These are phyloP conservation scores for Boeremia exigua DNA, from an alignment of 2,329 filamentous ascomycete genomes.

Conservation along the genomic window DNA sequence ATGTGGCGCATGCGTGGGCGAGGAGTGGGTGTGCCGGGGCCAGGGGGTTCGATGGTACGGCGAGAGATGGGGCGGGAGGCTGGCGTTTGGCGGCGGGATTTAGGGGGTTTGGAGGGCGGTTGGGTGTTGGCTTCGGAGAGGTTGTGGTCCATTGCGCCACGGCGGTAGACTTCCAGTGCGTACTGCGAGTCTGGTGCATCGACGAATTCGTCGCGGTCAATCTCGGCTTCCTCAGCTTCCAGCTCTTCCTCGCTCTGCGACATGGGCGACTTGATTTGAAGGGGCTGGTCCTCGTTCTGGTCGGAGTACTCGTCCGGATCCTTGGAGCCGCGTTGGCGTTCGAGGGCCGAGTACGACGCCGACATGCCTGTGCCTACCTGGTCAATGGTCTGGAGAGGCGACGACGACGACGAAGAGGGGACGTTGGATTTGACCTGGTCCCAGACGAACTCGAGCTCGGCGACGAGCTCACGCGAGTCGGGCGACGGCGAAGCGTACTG, in stretches of 20 bases:
- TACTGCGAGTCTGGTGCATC: slow-evolving; percentile 57
- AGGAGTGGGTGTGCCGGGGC: slow-evolving; percentile 25
- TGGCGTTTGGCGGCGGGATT: slow-evolving; percentile 8
- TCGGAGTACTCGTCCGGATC: slow-evolving; percentile 11
- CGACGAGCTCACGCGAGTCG: slow-evolving; percentile 85
- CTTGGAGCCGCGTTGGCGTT: slow-evolving; percentile 15
- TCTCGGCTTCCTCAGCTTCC: slow-evolving; percentile 45
- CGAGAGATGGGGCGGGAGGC: neutral
- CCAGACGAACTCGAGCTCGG: slow-evolving; percentile 99
- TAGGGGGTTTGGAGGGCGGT: slow-evolving; percentile 15
- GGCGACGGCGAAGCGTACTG: slow-evolving; percentile 84
- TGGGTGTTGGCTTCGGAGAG: slow-evolving; percentile 36
- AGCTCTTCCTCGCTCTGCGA: slow-evolving; percentile 71
- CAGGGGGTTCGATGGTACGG: slow-evolving; percentile 13
- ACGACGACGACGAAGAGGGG: slow-evolving; percentile 63
- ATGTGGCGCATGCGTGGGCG: slow-evolving; percentile 24
- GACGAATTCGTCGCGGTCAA: slow-evolving; percentile 53
- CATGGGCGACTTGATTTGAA: slow-evolving; percentile 78
- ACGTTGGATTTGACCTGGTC: slow-evolving; percentile 92
- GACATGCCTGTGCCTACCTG: slow-evolving; percentile 40
- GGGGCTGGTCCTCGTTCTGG: slow-evolving; percentile 28
- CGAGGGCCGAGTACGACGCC: slow-evolving; percentile 29
- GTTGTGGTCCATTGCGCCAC: slow-evolving; percentile 23
- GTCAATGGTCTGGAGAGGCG: slow-evolving; percentile 47
- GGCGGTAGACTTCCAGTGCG: slow-evolving; percentile 21